phyloP scores from a whole-genome alignment of 2,329 filamentous ascomycete genomes.

The Blumeria graminis region DNA sequence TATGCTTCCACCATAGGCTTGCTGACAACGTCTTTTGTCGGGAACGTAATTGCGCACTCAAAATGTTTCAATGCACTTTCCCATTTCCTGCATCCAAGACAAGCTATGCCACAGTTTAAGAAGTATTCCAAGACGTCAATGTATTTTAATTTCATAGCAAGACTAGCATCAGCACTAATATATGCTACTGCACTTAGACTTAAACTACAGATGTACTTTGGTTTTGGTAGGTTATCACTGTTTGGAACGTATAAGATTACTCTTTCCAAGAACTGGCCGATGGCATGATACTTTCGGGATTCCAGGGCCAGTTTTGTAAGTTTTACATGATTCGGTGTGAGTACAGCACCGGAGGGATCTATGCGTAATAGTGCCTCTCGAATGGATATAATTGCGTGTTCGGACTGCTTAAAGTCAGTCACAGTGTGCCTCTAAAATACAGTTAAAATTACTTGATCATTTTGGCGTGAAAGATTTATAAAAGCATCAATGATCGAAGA shows the following conservation, averaged over 20 bases:
- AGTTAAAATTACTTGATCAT: constrained; percentile 7
- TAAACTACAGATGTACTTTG: constrained; percentile 22
- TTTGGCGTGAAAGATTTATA: constrained; percentile 5
- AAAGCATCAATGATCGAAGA: constrained; percentile 20
- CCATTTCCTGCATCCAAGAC: constrained; percentile 38
- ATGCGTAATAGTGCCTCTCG: constrained; percentile 32
- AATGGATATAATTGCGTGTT: constrained; percentile 11
- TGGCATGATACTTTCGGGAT: constrained; percentile 26
- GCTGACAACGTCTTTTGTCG: constrained; percentile 37
- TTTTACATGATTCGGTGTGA: constrained; percentile 37
- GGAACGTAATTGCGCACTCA: constrained; percentile 41
- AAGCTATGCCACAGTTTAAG: constrained; percentile 36
- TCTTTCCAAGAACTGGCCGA: constrained; percentile 36
- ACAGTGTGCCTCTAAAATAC: background rate
- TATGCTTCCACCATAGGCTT: constrained; percentile 72
- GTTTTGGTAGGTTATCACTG: constrained; percentile 16
- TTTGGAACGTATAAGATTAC: constrained; percentile 41
- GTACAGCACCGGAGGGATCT: constrained; percentile 39
- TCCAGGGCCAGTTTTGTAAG: constrained; percentile 32
- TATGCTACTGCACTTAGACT: constrained; percentile 26
- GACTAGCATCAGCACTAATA: constrained; percentile 31
- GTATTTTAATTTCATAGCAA: constrained; percentile 29
- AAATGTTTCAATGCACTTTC: constrained; percentile 34
- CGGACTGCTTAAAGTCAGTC: constrained; percentile 6
- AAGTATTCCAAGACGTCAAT: constrained; percentile 42